Conservation (phyloP, 192 early-diverging fungal species). For the Entomortierella lignicola region DNA sequence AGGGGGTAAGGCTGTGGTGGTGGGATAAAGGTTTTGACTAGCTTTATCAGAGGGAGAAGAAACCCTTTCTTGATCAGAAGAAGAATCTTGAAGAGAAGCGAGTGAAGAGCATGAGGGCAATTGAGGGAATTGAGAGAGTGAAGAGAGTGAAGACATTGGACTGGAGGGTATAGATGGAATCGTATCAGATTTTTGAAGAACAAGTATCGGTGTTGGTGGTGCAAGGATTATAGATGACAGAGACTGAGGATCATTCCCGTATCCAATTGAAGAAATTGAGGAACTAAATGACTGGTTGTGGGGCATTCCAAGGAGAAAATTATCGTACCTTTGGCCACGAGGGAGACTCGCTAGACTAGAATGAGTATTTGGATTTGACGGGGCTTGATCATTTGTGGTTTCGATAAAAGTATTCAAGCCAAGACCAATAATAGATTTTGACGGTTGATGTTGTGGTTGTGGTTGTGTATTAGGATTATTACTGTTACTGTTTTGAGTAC, state of each 20-base stretch:
- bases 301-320: neutral
- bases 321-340: neutral
- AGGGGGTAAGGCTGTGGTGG: neutral
- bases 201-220: neutral
- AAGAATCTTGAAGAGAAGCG: conserved; percentile 7
- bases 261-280: neutral
- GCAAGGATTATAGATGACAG: too few species aligned
- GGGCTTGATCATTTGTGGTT: neutral
- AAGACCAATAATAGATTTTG: neutral
- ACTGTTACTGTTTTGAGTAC: neutral
- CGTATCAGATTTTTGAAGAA: neutral
- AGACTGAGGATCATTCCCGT: neutral
- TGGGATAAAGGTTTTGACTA: conserved; percentile 1
- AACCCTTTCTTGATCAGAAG: neutral
- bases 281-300: neutral
- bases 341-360: too few species aligned
- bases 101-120: conserved; percentile 20
- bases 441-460: neutral
- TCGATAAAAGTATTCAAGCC: neutral
- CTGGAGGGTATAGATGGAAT: conserved; percentile 15
- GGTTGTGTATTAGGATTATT: too few species aligned
- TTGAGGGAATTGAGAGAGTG: conserved; percentile 6
- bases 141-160: conserved; percentile 17
- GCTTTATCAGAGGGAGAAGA: neutral
- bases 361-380: too few species aligned